Conservation (phyloP, 164 flowering plant genomes). For the Umbellularia californica region DNA sequence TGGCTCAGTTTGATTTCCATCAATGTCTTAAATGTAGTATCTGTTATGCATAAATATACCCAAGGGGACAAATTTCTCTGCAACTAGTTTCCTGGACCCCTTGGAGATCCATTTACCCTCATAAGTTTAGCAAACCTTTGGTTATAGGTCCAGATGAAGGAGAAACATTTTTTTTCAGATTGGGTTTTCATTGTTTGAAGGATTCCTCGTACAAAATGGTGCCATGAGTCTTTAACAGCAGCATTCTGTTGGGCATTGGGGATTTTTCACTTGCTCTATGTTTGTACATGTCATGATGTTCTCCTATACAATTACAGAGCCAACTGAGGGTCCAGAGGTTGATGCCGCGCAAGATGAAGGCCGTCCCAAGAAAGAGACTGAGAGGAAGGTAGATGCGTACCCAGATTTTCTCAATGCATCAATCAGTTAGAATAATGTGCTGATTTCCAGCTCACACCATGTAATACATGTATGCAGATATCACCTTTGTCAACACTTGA, state of each 20-base stretch:
- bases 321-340: slow-evolving; percentile 29
- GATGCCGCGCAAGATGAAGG: slow-evolving; percentile 40
- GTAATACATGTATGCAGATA: slow-evolving; percentile 44
- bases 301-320: slow-evolving; percentile 29
- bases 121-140: no score
- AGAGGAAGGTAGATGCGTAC: slow-evolving; percentile 51
- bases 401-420: not conserved
- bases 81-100: no score
- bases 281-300: slow-evolving; percentile 9
- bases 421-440: not conserved
- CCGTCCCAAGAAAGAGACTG: slow-evolving; percentile 50
- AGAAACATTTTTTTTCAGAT: no score
- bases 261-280: not conserved
- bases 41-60: no score
- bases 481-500: slow-evolving; percentile 87
- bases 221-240: not conserved
- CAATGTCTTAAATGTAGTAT: no score
- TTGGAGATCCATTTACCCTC: no score
- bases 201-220: no score
- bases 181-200: no score
- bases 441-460: slow-evolving; percentile 17
- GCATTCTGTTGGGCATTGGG: not conserved
- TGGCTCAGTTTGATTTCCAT: not conserved
- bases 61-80: no score
- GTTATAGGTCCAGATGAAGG: no score